Evolutionary conservation across 2,329 filamentous ascomycete species (phyloP).

Genomic region (Phaeoacremonium minimum): DNA sequence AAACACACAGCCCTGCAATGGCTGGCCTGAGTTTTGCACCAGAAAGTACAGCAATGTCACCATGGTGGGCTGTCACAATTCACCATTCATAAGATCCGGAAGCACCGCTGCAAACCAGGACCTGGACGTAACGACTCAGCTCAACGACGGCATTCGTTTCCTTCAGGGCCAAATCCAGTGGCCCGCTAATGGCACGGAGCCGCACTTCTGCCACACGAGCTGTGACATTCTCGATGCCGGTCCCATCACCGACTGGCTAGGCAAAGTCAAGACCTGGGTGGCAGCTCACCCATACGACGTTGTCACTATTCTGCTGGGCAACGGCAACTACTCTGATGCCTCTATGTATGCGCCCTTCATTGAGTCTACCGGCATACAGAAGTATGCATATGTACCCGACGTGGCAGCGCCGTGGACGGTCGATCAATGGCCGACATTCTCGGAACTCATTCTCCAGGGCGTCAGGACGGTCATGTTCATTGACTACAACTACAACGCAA

Average conservation of each 20-base stretch:
- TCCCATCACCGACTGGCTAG: conserved; percentile 70
- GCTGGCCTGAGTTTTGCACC: conserved; percentile 70
- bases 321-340: conserved; percentile 67
- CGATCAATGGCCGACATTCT: conserved; percentile 79
- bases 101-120: conserved; percentile 75
- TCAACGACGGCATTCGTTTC: conserved; percentile 71
- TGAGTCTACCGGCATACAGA: conserved; percentile 64
- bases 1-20: conserved; percentile 79
- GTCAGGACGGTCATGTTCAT: conserved; percentile 77
- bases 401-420: conserved; percentile 62
- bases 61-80: conserved; percentile 75
- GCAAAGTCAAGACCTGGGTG: conserved; percentile 68
- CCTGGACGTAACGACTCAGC: conserved; percentile 62
- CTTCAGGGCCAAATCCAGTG: conserved; percentile 62
- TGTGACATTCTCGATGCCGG: conserved; percentile 81
- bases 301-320: conserved; percentile 80
- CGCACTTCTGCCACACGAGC: conserved; percentile 79
- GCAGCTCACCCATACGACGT: conserved; percentile 77
- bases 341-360: conserved; percentile 66
- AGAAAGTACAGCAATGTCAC: conserved; percentile 81
- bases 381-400: conserved; percentile 70
- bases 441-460: conserved; percentile 65
- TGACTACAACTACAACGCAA: conserved; percentile 81
- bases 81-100: conserved; percentile 66
- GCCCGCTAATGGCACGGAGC: conserved; percentile 40